Evolutionary conservation across 192 early-diverging fungal species (phyloP).

Genomic region (Phlyctochytrium arcticum): DNA sequence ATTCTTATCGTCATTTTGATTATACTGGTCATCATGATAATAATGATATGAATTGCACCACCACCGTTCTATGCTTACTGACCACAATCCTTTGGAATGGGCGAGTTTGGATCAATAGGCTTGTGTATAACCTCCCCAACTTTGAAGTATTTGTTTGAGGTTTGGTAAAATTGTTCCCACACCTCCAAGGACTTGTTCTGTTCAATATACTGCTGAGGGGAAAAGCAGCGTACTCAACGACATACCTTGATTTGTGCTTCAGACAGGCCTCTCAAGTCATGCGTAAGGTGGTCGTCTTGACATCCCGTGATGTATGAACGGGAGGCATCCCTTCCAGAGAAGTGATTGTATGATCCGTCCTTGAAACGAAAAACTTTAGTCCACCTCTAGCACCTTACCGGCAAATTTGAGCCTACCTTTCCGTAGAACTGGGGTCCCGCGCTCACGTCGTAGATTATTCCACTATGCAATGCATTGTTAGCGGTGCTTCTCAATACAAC

Average conservation of each 20-base stretch:
- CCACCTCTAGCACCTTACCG: background rate
- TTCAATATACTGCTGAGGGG: background rate
- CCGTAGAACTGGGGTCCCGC: slow-evolving; percentile 75
- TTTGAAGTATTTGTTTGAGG: slow-evolving; percentile 81
- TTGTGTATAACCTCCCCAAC: slow-evolving; percentile 77
- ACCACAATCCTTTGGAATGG: slow-evolving; percentile 75
- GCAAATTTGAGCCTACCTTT: slow-evolving; percentile 39
- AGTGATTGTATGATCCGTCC: slow-evolving; percentile 80
- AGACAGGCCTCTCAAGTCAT: slow-evolving; percentile 85
- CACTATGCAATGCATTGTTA: slow-evolving; percentile 47
- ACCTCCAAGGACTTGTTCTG: slow-evolving; percentile 53
- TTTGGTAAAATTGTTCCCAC: slow-evolving; percentile 88
- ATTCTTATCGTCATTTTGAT: slow-evolving; percentile 42
- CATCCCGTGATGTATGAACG: slow-evolving; percentile 95
- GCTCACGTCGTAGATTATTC: slow-evolving; percentile 93
- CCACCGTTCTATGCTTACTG: too few relatives aligned
- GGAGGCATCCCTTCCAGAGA: slow-evolving; percentile 87
- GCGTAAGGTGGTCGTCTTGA: slow-evolving; percentile 87
- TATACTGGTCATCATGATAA: slow-evolving; percentile 38
- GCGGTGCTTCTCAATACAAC: background rate
- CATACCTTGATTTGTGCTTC: slow-evolving; percentile 68
- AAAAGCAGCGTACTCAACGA: too few relatives aligned
- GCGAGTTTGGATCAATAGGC: slow-evolving; percentile 76
- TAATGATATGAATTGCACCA: slow-evolving; percentile 36
- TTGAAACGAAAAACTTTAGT: slow-evolving; percentile 11